Conservation (phyloP, 2,329 filamentous ascomycete species). For the Diaporthe destruens region DNA sequence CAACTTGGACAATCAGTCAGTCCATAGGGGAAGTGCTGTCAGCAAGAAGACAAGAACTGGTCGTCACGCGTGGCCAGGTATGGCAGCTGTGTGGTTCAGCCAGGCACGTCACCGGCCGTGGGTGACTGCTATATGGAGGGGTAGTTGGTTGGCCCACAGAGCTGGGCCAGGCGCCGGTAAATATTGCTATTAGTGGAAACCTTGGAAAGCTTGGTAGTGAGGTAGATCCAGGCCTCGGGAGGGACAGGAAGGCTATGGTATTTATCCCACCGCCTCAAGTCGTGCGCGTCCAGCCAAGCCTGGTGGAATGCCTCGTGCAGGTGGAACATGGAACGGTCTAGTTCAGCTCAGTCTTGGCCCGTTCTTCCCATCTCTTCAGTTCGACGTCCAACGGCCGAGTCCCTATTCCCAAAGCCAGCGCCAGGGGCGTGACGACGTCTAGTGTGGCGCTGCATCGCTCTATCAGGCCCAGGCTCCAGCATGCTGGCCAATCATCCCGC, state of each 20-base stretch:
- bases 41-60: constrained; percentile 8
- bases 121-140: constrained; percentile 17
- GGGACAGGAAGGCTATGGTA: neutral
- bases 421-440: constrained; percentile 1
- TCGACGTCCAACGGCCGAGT: neutral
- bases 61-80: constrained; percentile 17
- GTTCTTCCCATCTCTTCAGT: neutral
- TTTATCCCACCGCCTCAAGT: neutral
- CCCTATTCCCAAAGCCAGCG: constrained; percentile 9
- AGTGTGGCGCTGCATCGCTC: constrained; percentile 22
- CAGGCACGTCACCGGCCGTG: constrained; percentile 29
- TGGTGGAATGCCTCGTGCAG: neutral
- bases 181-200: constrained; percentile 18
- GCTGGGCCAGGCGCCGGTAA: constrained; percentile 1
- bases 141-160: constrained; percentile 12
- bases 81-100: constrained; percentile 8
- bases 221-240: neutral
- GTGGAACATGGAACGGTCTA: constrained; percentile 20
- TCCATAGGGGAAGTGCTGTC: constrained; percentile 5
- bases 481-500: constrained; percentile 3
- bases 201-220: constrained; percentile 30
- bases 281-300: neutral
- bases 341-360: constrained; percentile 19
- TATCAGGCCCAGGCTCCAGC: constrained; percentile 4
- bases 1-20: constrained; percentile 24